Percentiles rank a stretch among this genome's conserved stretches.
Evolutionary conservation across 148 eudicot genomes (phyloP).

Genomic region (Arbutus unedo): DNA sequence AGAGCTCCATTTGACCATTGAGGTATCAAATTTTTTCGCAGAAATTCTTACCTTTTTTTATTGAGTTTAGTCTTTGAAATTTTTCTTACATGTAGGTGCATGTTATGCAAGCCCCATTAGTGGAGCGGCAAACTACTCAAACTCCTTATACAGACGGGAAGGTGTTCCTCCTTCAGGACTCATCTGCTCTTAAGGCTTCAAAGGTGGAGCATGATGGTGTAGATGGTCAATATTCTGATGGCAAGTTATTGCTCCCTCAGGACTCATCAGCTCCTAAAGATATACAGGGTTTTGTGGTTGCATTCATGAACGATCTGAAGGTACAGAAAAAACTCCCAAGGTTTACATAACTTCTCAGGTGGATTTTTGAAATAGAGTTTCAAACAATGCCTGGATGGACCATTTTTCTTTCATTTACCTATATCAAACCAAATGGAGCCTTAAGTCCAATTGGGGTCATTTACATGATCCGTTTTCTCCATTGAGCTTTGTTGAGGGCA

Average conservation of each 20-base stretch:
- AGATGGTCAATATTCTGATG: slow-evolving; percentile 13
- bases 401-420: no score
- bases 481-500: no score
- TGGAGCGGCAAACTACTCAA: slow-evolving; percentile 11
- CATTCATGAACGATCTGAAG: slow-evolving; percentile 10
- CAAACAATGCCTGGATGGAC: no score
- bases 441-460: no score
- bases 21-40: slow-evolving; percentile 35
- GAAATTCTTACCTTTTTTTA: not conserved
- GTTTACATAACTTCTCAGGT: not conserved
- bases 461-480: no score
- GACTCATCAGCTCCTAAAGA: slow-evolving; percentile 9
- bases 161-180: slow-evolving; percentile 10
- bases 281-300: not conserved
- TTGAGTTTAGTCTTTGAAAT: not conserved
- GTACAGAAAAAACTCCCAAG: not conserved
- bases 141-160: slow-evolving; percentile 19
- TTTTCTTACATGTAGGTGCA: slow-evolving; percentile 31
- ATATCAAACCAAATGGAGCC: no score
- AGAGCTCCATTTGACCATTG: slow-evolving; percentile 40
- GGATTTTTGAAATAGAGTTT: not conserved
- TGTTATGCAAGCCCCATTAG: slow-evolving; percentile 18
- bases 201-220: slow-evolving; percentile 8
- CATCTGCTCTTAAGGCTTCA: slow-evolving; percentile 15
- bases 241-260: slow-evolving; percentile 13